Conservation (phyloP, 345 rosid species). For the Populus ilicifolia region DNA sequence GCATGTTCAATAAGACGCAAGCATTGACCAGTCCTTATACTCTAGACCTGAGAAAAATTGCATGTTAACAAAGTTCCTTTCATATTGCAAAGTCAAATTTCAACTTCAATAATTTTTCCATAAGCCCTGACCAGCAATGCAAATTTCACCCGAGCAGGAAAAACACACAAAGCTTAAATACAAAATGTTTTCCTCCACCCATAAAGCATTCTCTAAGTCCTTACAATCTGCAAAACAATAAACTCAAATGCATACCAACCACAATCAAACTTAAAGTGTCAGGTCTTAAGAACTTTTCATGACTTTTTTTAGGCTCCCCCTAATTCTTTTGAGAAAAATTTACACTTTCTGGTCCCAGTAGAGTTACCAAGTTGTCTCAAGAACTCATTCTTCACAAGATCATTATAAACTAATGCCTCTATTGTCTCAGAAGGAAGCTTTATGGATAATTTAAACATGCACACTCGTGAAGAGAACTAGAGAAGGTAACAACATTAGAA, state of each 20-base stretch:
- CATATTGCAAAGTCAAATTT: background rate
- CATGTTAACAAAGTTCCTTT: background rate
- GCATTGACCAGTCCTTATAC: conserved; percentile 89
- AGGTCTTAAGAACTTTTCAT: background rate
- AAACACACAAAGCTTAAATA: background rate
- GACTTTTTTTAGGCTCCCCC: background rate
- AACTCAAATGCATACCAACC: background rate
- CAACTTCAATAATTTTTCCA: background rate
- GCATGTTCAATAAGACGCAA: conserved; percentile 90
- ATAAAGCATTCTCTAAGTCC: background rate
- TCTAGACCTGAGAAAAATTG: conserved; percentile 75
- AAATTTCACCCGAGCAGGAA: background rate
- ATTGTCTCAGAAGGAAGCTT: background rate
- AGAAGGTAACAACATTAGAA: background rate
- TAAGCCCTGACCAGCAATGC: background rate
- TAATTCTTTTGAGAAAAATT: background rate
- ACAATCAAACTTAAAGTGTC: background rate
- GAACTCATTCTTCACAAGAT: background rate
- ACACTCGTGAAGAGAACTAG: background rate
- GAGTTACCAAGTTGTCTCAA: background rate
- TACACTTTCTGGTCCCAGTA: background rate
- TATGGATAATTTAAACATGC: background rate
- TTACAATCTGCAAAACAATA: background rate
- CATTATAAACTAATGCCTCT: background rate
- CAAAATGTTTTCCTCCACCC: background rate